phyloP scores from a whole-genome alignment of 169 alveolate genomes.

The Eimeria falciformis region DNA sequence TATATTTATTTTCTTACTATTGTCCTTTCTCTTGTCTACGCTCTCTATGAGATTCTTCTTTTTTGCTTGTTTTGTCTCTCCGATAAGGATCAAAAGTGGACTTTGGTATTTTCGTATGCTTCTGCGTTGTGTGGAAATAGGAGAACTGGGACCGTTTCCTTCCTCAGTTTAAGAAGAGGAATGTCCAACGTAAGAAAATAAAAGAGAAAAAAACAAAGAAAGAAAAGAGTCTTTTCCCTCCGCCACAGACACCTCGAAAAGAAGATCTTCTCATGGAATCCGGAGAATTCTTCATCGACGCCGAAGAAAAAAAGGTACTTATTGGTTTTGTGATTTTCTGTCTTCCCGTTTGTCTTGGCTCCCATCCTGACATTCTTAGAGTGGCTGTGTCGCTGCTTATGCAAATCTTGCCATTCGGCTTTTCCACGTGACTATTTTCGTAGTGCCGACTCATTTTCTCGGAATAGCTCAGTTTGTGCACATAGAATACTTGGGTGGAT shows the following conservation, averaged over 20 bases:
- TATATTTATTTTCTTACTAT: neutral
- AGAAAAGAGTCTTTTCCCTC: conserved; percentile 95
- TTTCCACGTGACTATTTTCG: neutral
- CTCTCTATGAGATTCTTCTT: too few species aligned
- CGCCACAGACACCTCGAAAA: conserved; percentile 97
- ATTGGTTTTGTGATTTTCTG: too few species aligned
- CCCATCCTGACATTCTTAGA: neutral
- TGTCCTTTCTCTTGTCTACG: neutral
- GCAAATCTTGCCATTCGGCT: neutral
- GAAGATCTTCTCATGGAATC: conserved; percentile 97
- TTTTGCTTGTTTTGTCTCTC: neutral
- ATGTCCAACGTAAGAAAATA: conserved; percentile 91
- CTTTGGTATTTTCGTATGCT: neutral
- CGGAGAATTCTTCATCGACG: conserved; percentile 97
- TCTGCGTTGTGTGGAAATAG: neutral
- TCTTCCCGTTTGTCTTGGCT: neutral
- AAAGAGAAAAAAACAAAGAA: conserved; percentile 89
- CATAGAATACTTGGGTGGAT: too few species aligned
- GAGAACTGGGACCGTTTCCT: conserved; percentile 98
- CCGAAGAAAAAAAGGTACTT: conserved; percentile 60
- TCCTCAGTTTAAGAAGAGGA: conserved; percentile 98
- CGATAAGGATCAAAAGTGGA: too few species aligned
- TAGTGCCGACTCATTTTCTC: too few species aligned
- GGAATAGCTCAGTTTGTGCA: too few species aligned
- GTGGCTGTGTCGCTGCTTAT: neutral